Percentiles rank a stretch among this genome's conserved stretches.
These are phyloP conservation scores for Globisporangium spiculum DNA, from an alignment of 352 stramenopile species.

Conservation along the genomic window DNA sequence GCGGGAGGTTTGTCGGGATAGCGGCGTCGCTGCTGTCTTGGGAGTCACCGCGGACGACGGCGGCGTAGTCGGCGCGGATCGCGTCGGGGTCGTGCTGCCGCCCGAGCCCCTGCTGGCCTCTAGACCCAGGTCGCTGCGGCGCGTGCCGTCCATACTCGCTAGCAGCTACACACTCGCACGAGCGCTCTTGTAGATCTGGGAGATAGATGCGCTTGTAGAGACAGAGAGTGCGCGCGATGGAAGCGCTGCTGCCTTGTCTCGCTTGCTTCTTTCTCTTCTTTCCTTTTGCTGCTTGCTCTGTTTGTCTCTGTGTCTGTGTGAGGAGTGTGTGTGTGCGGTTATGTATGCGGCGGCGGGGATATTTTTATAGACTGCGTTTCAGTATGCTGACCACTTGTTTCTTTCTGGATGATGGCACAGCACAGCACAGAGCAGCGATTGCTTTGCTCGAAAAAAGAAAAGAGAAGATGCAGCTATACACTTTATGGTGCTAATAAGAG, in stretches of 20 bases:
- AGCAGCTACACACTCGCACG: neutral
- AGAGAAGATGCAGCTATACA: neutral
- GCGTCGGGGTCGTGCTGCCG: slow-evolving; percentile 14
- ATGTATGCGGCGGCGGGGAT: neutral
- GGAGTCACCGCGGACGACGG: slow-evolving; percentile 9
- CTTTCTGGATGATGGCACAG: neutral
- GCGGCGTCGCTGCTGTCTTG: slow-evolving; percentile 5
- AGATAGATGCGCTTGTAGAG: neutral
- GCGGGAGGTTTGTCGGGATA: slow-evolving; percentile 16
- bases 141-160: slow-evolving; percentile 18
- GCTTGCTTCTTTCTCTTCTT: slow-evolving; percentile 4
- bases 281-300: neutral
- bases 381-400: slow-evolving; percentile 6
- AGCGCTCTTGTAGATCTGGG: neutral
- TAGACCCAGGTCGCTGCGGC: slow-evolving; percentile 18
- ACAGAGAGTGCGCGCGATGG: neutral
- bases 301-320: neutral
- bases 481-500: neutral
- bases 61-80: slow-evolving; percentile 14
- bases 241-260: neutral
- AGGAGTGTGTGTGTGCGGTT: slow-evolving; percentile 5
- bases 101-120: slow-evolving; percentile 13
- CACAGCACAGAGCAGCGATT: neutral
- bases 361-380: slow-evolving; percentile 8
- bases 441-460: slow-evolving; percentile 5